phyloP scores from a whole-genome alignment of 208 protist species.

The Acanthamoeba sp. region DNA sequence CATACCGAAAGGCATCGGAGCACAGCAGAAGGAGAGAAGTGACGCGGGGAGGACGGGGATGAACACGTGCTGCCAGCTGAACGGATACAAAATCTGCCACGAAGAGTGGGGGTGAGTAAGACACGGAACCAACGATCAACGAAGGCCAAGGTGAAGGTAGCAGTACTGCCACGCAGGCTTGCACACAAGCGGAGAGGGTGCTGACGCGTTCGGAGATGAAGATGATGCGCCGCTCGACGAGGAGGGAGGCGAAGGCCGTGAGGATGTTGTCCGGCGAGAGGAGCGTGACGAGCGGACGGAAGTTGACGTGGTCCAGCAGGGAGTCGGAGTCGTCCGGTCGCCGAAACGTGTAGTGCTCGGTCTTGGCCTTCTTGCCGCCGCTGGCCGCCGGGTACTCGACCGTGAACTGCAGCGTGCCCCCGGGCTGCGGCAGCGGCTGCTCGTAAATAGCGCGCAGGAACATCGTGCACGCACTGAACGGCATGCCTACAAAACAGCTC shows the following conservation, averaged over 20 bases:
- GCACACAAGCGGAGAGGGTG: conserved; percentile 66
- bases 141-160: too few relatives aligned
- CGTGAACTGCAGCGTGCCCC: conserved; percentile 70
- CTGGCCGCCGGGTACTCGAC: not conserved
- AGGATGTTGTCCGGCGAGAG: conserved; percentile 70
- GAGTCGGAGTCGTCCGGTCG: conserved; percentile 70
- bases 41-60: conserved; percentile 62
- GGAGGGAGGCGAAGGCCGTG: conserved; percentile 57
- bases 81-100: conserved; percentile 73
- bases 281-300: conserved; percentile 16
- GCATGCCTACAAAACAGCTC: not conserved
- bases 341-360: conserved; percentile 56
- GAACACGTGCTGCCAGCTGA: conserved; percentile 74
- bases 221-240: conserved; percentile 76
- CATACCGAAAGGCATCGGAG: conserved; percentile 72
- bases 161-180: conserved; percentile 29
- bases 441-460: conserved; percentile 71
- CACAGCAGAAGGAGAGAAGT: conserved; percentile 70
- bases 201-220: conserved; percentile 70
- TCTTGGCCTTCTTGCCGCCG: conserved; percentile 67
- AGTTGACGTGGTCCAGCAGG: conserved; percentile 66
- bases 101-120: too few relatives aligned
- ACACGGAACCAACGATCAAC: too few relatives aligned
- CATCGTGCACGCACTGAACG: conserved; percentile 35
- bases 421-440: conserved; percentile 70